A percentile compares a stretch with the other conserved stretches of the same genome.
Evolutionary conservation across 768 basidiomycete genomes (phyloP).

Genomic region (Butyriboletus loyo): DNA sequence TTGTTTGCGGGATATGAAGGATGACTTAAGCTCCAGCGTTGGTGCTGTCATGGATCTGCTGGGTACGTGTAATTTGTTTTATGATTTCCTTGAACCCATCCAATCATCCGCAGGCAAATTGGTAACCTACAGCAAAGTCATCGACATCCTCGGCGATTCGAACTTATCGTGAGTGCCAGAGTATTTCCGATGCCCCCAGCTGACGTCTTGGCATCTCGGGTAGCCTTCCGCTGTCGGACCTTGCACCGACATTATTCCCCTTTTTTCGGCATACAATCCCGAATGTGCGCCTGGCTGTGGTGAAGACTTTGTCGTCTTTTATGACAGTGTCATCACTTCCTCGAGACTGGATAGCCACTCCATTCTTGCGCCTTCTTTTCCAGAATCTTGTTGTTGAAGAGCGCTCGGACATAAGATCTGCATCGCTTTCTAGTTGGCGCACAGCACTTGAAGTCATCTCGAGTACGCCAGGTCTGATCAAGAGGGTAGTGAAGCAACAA

Average conservation of each 20-base stretch:
- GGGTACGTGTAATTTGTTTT: slow-evolving; percentile 45
- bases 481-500: slow-evolving; percentile 53
- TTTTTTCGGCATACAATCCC: slow-evolving; percentile 97
- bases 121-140: slow-evolving; percentile 75
- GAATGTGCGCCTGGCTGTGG: slow-evolving; percentile 89
- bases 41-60: slow-evolving; percentile 97
- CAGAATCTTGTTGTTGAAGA: slow-evolving; percentile 95
- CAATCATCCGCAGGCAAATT: slow-evolving; percentile 59
- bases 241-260: slow-evolving; percentile 87
- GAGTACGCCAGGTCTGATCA: slow-evolving; percentile 44
- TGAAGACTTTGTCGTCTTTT: slow-evolving; percentile 84
- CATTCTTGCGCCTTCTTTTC: slow-evolving; percentile 81
- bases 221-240: slow-evolving; percentile 76
- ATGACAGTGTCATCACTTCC: slow-evolving; percentile 74
- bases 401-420: slow-evolving; percentile 73
- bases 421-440: slow-evolving; percentile 72
- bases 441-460: slow-evolving; percentile 60
- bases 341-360: slow-evolving; percentile 73
- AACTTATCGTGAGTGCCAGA: slow-evolving; percentile 59
- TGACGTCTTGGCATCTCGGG: neutral
- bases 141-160: slow-evolving; percentile 66
- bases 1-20: slow-evolving; percentile 89
- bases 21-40: slow-evolving; percentile 94
- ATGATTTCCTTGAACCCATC: neutral
- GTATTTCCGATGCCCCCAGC: neutral